Base-by-base conservation (phyloP, 2,329 filamentous ascomycete genomes). In the Lecanicillium sp. region DNA sequence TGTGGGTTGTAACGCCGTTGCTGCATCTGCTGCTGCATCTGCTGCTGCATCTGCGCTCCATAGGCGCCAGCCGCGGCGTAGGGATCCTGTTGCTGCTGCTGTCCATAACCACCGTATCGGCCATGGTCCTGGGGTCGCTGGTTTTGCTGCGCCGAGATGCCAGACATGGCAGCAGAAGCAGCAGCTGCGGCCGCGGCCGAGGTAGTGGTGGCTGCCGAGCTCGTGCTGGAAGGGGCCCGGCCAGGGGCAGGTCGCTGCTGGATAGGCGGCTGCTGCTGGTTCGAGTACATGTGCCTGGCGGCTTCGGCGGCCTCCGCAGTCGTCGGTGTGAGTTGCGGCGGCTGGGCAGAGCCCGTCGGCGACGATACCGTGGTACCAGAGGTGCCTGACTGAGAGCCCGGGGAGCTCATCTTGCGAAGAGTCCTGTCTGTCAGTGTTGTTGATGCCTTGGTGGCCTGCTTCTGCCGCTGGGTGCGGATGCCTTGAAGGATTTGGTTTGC, bases 401-500 rank as follows among this genome's bases (percentile, higher is more conserved):
- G 66, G 57, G 75, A 78, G 48, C 65, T 69, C 42, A 65, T 58
- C 23, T 77, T 71, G 46, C 88, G 77, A 52, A 91, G 69, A 3
- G 84, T 89, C 59, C 79, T 78, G 42, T 81, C 80, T 51, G 76
- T 79, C 66, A 91, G 72, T 37, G 69, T 78, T 1, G 73, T 68
- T 0, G 67, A 69, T 64, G 81, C 20, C 12, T 41, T 47, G 9
- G 17, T 78, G 44, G 74, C 73, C 67, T 86, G 75, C 42, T 73
- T 68, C 51, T 83, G 81, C 69, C 90, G 94, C 51, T 86, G 84
- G 42, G 82, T 83, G 60, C 88, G 81, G 57, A 96, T 87, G 42
- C 90, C 88, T 54, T 90, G 85, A 47, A 97, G 68, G 55, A 98
- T 96, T 62, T 94, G 83, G 65, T 96, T 97, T 36, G 93, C 93